These are phyloP conservation scores for Trypanosoma vivax DNA, from an alignment of 208 protist species.

Conservation along the genomic window DNA sequence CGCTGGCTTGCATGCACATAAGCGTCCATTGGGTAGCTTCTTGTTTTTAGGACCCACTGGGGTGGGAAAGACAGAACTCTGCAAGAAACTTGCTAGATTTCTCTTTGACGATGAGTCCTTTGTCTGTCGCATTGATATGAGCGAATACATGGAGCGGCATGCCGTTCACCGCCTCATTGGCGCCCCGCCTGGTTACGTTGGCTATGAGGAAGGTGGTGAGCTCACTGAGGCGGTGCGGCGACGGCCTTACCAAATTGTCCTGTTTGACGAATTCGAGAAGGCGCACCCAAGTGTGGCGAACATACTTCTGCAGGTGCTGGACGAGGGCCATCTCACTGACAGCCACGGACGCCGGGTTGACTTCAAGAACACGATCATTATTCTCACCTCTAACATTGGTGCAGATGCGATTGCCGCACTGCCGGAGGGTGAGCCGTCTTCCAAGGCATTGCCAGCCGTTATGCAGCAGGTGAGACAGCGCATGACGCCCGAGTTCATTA, in stretches of 20 bases:
- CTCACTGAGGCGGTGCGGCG: slow-evolving; percentile 98
- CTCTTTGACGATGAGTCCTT: slow-evolving; percentile 96
- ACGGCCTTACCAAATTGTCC: slow-evolving; percentile 95
- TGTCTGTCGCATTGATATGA: slow-evolving; percentile 98
- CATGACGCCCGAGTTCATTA: slow-evolving; percentile 97
- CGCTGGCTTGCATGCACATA: slow-evolving; percentile 86
- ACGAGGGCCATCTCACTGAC: slow-evolving; percentile 98
- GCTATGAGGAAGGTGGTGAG: slow-evolving; percentile 97
- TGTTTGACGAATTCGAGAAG: slow-evolving; percentile 99
- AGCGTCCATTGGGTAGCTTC: slow-evolving; percentile 93
- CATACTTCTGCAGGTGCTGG: slow-evolving; percentile 97
- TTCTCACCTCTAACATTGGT: slow-evolving; percentile 97
- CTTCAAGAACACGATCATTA: slow-evolving; percentile 98
- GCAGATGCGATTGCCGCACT: slow-evolving; percentile 77
- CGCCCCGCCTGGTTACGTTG: slow-evolving; percentile 98
- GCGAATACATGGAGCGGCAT: slow-evolving; percentile 98
- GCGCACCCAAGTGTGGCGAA: slow-evolving; percentile 96
- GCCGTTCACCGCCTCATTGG: slow-evolving; percentile 96
- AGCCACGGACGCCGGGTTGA: slow-evolving; percentile 94
- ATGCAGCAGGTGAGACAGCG: slow-evolving; percentile 81
- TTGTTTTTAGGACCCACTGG: slow-evolving; percentile 96
- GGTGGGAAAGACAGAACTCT: slow-evolving; percentile 95
- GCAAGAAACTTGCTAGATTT: slow-evolving; percentile 92
- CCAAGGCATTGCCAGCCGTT: slow-evolving; percentile 59
- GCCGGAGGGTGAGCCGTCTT: slow-evolving; percentile 48